Conservation (phyloP, 2,329 filamentous ascomycete species). For the Penicillium sp. region DNA sequence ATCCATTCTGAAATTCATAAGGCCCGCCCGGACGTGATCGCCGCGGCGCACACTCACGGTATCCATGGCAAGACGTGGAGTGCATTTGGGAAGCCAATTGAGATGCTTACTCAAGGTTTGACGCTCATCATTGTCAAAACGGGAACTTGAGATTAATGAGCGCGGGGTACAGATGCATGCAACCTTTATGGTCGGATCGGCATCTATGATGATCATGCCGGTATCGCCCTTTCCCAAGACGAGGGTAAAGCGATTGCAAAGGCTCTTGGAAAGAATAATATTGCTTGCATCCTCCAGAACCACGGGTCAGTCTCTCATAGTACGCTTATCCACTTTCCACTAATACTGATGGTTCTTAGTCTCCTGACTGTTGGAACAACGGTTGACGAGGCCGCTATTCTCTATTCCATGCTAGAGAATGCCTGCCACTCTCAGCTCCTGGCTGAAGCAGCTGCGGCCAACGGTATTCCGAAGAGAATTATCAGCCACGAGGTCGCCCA, state of each 20-base stretch:
- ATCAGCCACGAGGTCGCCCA: conserved; percentile 34
- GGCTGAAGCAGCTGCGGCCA: conserved; percentile 42
- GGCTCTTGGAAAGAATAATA: conserved; percentile 40
- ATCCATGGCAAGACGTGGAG: conserved; percentile 63
- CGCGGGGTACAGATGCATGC: conserved; percentile 33
- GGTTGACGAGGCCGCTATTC: conserved; percentile 41
- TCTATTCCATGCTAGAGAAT: conserved; percentile 42
- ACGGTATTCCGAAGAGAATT: conserved; percentile 36
- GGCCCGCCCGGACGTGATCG: conserved; percentile 58
- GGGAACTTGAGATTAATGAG: background rate
- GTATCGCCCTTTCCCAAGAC: conserved; percentile 41
- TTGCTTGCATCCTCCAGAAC: conserved; percentile 43
- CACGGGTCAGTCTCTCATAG: conserved; percentile 31
- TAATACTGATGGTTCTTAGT: conserved; percentile 17
- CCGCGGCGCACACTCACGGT: conserved; percentile 59
- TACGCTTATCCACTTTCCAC: conserved; percentile 19
- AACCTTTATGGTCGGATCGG: conserved; percentile 39
- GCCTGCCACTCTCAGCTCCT: conserved; percentile 43
- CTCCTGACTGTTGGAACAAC: conserved; percentile 42
- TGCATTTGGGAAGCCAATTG: conserved; percentile 57
- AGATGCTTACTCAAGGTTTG: conserved; percentile 60
- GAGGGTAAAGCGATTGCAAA: conserved; percentile 40
- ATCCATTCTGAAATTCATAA: conserved; percentile 60
- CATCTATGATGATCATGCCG: conserved; percentile 42
- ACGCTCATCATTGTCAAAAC: background rate